A percentile compares a stretch with the other conserved stretches of the same genome.
Evolutionary conservation across 106 monocot species (phyloP).

Genomic region (Dactylorhiza incarnata): DNA sequence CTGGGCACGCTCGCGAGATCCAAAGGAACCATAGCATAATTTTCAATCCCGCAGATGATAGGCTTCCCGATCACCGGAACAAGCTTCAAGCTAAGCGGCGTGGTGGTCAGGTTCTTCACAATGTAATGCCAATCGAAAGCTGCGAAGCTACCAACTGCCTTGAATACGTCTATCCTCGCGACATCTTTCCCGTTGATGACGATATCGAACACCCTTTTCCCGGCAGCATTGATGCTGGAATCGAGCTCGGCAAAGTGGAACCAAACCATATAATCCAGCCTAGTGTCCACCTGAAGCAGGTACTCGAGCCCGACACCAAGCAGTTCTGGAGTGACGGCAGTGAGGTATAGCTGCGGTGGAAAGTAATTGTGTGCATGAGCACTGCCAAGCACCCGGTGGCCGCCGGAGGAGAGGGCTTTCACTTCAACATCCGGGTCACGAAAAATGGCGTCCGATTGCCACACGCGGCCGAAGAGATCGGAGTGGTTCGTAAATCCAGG

Average conservation of each 20-base stretch:
- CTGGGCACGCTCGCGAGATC: conserved; percentile 53
- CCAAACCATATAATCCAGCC: conserved; percentile 64
- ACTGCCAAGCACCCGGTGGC: conserved; percentile 29
- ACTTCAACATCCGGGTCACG: conserved; percentile 22
- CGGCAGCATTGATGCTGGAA: conserved; percentile 29
- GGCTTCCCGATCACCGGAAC: conserved; percentile 68
- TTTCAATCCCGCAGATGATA: conserved; percentile 76
- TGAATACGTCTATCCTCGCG: conserved; percentile 63
- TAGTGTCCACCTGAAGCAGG: conserved; percentile 46
- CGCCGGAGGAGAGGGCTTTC: conserved; percentile 47
- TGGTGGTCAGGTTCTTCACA: conserved; percentile 49
- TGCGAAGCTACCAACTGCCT: conserved; percentile 67
- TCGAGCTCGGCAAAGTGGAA: conserved; percentile 79
- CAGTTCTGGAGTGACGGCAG: conserved; percentile 45
- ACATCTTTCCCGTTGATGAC: conserved; percentile 43
- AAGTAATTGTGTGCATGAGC: conserved; percentile 57
- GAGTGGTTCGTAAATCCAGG: conserved; percentile 53
- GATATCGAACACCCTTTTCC: conserved; percentile 81
- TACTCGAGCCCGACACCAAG: conserved; percentile 34
- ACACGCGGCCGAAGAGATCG: conserved; percentile 52
- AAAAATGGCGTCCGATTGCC: conserved; percentile 57
- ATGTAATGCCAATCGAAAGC: conserved; percentile 77
- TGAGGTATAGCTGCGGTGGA: conserved; percentile 41
- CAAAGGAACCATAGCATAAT: conserved; percentile 87
- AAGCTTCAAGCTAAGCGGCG: conserved; percentile 61